Percentiles rank a stretch among this genome's conserved stretches.
Conservation (phyloP, 164 flowering plant species). For the Sedum album region DNA sequence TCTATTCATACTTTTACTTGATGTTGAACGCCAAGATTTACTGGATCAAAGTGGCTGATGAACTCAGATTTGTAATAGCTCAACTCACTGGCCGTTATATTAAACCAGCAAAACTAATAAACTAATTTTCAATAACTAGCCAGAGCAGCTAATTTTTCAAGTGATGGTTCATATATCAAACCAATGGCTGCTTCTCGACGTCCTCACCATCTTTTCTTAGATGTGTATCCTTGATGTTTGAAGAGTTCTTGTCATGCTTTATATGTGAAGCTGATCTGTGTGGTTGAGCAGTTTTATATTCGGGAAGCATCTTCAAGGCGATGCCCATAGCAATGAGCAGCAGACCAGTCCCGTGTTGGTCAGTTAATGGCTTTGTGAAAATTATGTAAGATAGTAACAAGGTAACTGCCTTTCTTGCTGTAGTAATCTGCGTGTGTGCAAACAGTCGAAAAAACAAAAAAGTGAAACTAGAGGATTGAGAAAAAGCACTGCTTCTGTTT, state of each 20-base stretch:
- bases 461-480: neutral
- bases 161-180: neutral
- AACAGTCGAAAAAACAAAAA: neutral
- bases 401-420: conserved; percentile 90
- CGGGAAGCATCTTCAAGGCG: conserved; percentile 69
- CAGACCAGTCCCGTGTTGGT: conserved; percentile 82
- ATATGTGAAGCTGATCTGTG: neutral
- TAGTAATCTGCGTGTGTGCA: conserved; percentile 46
- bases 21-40: too few relatives aligned
- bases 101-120: too few relatives aligned
- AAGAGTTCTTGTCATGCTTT: neutral
- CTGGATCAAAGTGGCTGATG: too few relatives aligned
- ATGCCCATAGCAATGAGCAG: conserved; percentile 85
- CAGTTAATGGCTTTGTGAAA: conserved; percentile 91
- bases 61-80: too few relatives aligned
- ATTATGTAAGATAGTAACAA: conserved; percentile 73
- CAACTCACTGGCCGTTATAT: neutral
- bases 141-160: neutral
- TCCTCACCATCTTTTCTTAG: neutral
- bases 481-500: neutral
- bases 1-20: too few relatives aligned
- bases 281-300: conserved; percentile 15
- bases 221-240: neutral
- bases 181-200: neutral
- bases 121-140: too few relatives aligned